Evolutionary conservation across 2,329 filamentous ascomycete species (phyloP), one percentile per base, ranked within the genome.

Genomic region (Zelopaecilomyces penicillatus): DNA sequence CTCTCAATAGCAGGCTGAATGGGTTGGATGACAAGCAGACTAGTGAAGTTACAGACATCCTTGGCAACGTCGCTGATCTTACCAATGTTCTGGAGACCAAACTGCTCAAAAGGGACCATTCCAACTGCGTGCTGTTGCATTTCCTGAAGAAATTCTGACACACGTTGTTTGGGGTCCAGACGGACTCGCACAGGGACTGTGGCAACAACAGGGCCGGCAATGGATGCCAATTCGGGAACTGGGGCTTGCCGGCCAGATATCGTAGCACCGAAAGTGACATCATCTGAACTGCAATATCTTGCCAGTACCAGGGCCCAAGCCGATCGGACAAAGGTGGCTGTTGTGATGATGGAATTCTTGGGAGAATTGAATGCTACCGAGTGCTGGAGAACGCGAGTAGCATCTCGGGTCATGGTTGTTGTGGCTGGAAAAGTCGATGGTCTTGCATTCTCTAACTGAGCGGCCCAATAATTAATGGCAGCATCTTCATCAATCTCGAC

Each of bases 51-150:
- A 10, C 39, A 45, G 4, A 43, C 46, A 6, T 44, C 42, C 5
- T 39, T 37, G 4, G 48, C 46, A 12, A 39, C 49, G 8, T 40
- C 12, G 42, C 44, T 50, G 4, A 55, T 35, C 37, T 50, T 52
- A 3, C 42, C 53, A 11, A 58, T 56, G 5, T 33, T 42, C 12
- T 48, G 46, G 8, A 58, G 43, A 2, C 55, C 55, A 26, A 43
- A 46, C 6, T 58, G 55, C 30, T 58, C 55, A 38, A 51, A 55
- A 1, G 54, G 44, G 12, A 55, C 50, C 48, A 55, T 53, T 5
- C 50, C 41, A 1, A 48, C 33, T 1, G 50, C 51, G 6, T 54
- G 48, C 5, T 32, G 41, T 12, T 54, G 52, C 1, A 56, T 30
- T 9, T 42, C 43, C 7, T 41, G 38, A 5, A 56, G 48, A 12